These are phyloP conservation scores for Aureobasidium mangrovei DNA, from an alignment of 2,329 filamentous ascomycete genomes.

Conservation along the genomic window DNA sequence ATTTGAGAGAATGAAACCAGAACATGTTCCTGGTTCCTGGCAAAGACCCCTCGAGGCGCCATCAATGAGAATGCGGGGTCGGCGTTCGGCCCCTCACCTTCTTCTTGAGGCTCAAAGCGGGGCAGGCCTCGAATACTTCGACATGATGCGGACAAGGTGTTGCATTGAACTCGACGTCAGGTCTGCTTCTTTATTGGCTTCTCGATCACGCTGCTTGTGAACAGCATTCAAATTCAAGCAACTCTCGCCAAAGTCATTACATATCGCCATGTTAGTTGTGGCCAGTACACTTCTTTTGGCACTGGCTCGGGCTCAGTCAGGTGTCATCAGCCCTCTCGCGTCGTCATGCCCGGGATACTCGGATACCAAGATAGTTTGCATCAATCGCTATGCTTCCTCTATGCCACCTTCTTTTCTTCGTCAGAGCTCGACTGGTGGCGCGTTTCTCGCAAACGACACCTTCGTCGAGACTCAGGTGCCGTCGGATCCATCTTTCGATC, in stretches of 20 bases:
- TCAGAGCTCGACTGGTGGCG: slow-evolving; percentile 3
- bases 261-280: not conserved
- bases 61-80: slow-evolving; percentile 5
- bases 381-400: slow-evolving; percentile 18
- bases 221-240: no score
- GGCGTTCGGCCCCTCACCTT: not conserved
- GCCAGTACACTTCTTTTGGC: not conserved
- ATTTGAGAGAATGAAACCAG: no score
- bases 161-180: not conserved
- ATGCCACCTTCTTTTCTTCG: slow-evolving; percentile 17
- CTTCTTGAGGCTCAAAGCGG: not conserved
- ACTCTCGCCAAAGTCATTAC: no score
- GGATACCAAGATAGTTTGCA: slow-evolving; percentile 16
- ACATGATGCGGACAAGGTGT: no score
- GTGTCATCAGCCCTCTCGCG: slow-evolving; percentile 12
- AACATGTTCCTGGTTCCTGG: not conserved
- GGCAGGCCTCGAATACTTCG: no score
- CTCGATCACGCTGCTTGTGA: no score
- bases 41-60: not conserved
- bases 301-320: slow-evolving; percentile 10
- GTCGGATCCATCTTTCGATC: slow-evolving; percentile 26
- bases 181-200: not conserved
- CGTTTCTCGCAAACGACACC: slow-evolving; percentile 15
- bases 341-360: slow-evolving; percentile 15
- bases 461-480: slow-evolving; percentile 19